Evolutionary conservation across 768 basidiomycete species (phyloP), one percentile per base, ranked within the genome.

Genomic region (Macrocybe gigantea): DNA sequence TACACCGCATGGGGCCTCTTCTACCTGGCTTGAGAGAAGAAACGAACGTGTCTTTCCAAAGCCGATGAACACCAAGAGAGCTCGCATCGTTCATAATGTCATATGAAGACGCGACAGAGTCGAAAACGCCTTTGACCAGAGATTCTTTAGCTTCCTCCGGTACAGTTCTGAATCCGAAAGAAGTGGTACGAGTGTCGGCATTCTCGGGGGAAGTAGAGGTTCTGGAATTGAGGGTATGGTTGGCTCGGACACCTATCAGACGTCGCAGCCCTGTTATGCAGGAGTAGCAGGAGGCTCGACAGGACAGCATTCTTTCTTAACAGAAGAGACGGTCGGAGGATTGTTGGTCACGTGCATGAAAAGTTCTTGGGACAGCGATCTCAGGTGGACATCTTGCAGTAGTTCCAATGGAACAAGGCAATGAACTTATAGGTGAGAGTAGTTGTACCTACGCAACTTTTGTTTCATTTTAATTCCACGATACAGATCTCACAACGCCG

Each of bases 81-180:
- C 93, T 89, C n/a, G 93, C 91, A 62, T 98, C 96, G 73, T 99
- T 99, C 95, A 99, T 96, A 37, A 97, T 65, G 66, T 98, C 96
- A 68, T 99, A 99, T 39, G 79, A 86, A 33, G 90, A 86, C 38
- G 96, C 93, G 49, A 99, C 96, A 6, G 91, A 95, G 60, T 90
- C 83, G 69, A 99, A 99, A 44, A 99, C 94, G 53, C 79, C 79
- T 58, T 89, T 91, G 52, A 99, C 96, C 40, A 98, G 75, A 2
- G 77, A 69, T 68, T 98, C 95, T 63, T 99, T 99, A 33, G 76
- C 64, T 33, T 88, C 83, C 62, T 91, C 88, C 10, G 88, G 87
- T 2, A 99, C 83, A 6, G 85, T 88, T 65, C 75, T 79, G 77
- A 93, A 99, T 29, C 96, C 96, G 64, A 99, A 99, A 33, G 96